A percentile compares a stretch with the other conserved stretches of the same genome.
These are phyloP conservation scores for Ustilago shanxiensis DNA, from an alignment of 1,284 basidiomycete species.

Conservation along the genomic window DNA sequence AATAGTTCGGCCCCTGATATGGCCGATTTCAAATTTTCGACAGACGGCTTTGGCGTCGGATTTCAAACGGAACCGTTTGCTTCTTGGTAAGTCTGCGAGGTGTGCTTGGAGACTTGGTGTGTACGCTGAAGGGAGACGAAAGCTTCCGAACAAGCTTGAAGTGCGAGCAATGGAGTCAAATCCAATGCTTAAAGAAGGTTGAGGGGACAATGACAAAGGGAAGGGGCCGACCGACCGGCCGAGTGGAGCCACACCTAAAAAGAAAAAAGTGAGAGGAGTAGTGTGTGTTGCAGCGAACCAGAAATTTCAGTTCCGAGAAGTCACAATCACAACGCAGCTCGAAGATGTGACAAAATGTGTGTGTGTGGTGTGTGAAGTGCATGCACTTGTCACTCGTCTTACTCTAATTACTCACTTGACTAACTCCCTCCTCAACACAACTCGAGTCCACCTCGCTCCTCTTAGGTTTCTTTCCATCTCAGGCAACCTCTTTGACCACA, in stretches of 20 bases:
- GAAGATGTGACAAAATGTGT: not conserved
- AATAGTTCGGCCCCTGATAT: not conserved
- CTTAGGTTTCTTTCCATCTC: not conserved
- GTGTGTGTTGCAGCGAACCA: not conserved
- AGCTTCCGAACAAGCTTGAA: no score
- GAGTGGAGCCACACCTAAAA: conserved; percentile 9
- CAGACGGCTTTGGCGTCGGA: not conserved
- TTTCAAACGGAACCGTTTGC: not conserved
- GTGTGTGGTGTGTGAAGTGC: not conserved
- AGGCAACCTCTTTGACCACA: not conserved
- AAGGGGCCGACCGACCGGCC: conserved; percentile 2
- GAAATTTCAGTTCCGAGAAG: conserved; percentile 11
- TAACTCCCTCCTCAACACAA: not conserved
- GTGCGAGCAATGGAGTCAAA: not conserved
- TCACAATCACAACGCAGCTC: not conserved
- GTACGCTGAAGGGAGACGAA: no score
- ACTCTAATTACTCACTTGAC: not conserved
- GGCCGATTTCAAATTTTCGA: conserved; percentile 1
- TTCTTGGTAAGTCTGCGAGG: not conserved
- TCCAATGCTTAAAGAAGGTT: not conserved
- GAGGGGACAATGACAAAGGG: not conserved
- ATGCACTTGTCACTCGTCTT: not conserved
- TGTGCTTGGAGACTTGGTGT: not conserved
- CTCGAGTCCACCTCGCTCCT: no score
- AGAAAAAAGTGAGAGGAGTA: not conserved